Conservation (phyloP, 2,329 filamentous ascomycete species). For the Arthrinium phaeospermum region DNA sequence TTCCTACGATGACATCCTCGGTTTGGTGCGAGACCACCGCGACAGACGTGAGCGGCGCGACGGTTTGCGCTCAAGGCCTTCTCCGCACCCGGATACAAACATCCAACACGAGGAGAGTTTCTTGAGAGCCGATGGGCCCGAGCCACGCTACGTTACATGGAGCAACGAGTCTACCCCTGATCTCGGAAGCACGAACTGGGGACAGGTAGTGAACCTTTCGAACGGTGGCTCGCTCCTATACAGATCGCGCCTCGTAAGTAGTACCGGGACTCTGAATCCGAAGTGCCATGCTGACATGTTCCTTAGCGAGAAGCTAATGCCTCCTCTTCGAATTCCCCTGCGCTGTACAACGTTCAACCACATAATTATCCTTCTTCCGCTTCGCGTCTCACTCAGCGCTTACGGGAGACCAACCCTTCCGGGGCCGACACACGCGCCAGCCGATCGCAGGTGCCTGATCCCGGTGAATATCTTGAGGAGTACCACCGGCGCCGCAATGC, state of each 20-base stretch:
- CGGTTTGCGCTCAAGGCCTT: not conserved
- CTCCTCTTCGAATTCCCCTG: not conserved
- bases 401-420: not conserved
- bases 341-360: slow-evolving; percentile 8
- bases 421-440: not conserved
- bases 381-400: not conserved
- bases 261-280: not conserved
- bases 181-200: slow-evolving; percentile 8
- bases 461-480: slow-evolving; percentile 22
- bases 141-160: slow-evolving; percentile 17
- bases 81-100: not conserved
- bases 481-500: slow-evolving; percentile 13
- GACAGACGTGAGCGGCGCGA: slow-evolving; percentile 11
- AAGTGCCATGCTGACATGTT: not conserved
- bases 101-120: slow-evolving; percentile 17
- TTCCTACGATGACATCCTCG: slow-evolving; percentile 12
- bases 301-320: slow-evolving; percentile 8
- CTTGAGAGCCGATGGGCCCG: slow-evolving; percentile 13
- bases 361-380: not conserved
- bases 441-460: slow-evolving; percentile 19
- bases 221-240: not conserved
- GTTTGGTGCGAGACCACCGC: slow-evolving; percentile 1
- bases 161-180: slow-evolving; percentile 14
- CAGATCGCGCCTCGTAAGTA: slow-evolving; percentile 14
- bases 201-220: slow-evolving; percentile 6